A percentile compares a stretch with the other conserved stretches of the same genome.
Conservation (phyloP, 1,284 basidiomycete species). For the Cutaneotrichosporon dermatis region DNA sequence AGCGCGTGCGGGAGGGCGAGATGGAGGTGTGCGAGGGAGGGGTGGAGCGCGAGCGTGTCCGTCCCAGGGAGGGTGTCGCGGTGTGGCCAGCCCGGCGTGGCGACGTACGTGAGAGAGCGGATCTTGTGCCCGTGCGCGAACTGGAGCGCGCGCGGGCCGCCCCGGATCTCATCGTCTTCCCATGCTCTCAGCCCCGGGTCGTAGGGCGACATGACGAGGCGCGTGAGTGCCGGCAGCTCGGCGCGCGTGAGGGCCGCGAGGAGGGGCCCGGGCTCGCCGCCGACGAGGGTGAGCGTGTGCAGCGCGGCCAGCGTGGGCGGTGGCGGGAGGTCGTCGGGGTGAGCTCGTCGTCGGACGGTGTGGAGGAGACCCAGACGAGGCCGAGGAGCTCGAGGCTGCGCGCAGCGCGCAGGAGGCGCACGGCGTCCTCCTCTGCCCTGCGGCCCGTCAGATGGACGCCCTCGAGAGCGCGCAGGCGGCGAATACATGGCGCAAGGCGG, state of each 20-base stretch:
- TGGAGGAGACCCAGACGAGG: constrained; percentile 56
- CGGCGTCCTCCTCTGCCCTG: constrained; percentile 39
- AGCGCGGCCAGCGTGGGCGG: constrained; percentile 54
- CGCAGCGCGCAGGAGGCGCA: constrained; percentile 57
- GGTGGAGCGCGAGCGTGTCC: constrained; percentile 29
- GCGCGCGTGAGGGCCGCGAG: constrained; percentile 60
- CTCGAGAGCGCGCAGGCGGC: constrained; percentile 56
- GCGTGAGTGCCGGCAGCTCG: constrained; percentile 61
- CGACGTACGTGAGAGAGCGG: constrained; percentile 58
- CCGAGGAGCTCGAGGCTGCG: constrained; percentile 63
- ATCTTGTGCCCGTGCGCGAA: constrained; percentile 60
- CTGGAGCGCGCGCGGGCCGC: constrained; percentile 61
- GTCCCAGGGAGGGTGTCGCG: constrained; percentile 61
- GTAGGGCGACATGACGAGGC: constrained; percentile 60
- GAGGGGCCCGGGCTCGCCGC: constrained; percentile 62
- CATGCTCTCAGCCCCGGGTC: neutral
- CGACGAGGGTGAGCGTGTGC: constrained; percentile 61
- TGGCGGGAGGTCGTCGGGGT: neutral
- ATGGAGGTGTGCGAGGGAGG: constrained; percentile 40
- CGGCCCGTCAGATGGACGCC: constrained; percentile 56
- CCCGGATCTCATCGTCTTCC: constrained; percentile 16
- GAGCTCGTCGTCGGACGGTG: constrained; percentile 1
- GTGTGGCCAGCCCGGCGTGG: constrained; percentile 61
- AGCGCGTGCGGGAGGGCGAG: constrained; percentile 36
- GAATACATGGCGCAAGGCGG: constrained; percentile 43